Percentiles rank a stretch among this genome's conserved stretches.
Evolutionary conservation across 2,329 filamentous ascomycete species (phyloP).

Genomic region (Pseudocercospora macadamiae): DNA sequence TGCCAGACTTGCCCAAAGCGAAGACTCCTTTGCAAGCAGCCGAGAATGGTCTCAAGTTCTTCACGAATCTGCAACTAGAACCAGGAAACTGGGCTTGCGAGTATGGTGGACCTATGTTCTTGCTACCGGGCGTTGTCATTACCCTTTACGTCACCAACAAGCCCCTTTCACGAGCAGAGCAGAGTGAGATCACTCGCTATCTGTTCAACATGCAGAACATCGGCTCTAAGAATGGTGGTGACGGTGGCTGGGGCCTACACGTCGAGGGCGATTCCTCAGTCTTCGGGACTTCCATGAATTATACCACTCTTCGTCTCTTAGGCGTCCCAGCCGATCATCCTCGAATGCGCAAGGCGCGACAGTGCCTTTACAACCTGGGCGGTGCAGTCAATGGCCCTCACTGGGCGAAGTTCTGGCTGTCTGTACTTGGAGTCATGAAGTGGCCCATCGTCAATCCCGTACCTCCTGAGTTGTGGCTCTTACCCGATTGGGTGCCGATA

Average conservation of each 20-base stretch:
- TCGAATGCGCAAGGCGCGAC: slow-evolving; percentile 81
- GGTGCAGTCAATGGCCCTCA: slow-evolving; percentile 84
- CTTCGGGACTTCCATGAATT: slow-evolving; percentile 89
- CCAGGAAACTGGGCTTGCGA: slow-evolving; percentile 96
- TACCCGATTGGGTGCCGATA: slow-evolving; percentile 41
- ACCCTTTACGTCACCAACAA: slow-evolving; percentile 89
- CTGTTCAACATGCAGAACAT: slow-evolving; percentile 77
- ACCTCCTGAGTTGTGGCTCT: slow-evolving; percentile 84
- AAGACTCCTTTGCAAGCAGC: slow-evolving; percentile 76
- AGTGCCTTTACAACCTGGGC: slow-evolving; percentile 79
- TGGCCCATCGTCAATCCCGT: slow-evolving; percentile 96
- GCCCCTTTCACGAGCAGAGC: slow-evolving; percentile 76
- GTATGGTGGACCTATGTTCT: slow-evolving; percentile 96
- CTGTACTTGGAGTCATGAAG: slow-evolving; percentile 75
- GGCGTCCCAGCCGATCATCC: slow-evolving; percentile 83
- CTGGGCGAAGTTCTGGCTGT: slow-evolving; percentile 97
- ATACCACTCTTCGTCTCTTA: slow-evolving; percentile 76
- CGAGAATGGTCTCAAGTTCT: slow-evolving; percentile 82
- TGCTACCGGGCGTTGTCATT: slow-evolving; percentile 82
- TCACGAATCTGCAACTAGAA: slow-evolving; percentile 83
- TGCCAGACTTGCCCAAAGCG: slow-evolving; percentile 71
- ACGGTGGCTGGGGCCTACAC: slow-evolving; percentile 97
- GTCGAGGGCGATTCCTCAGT: slow-evolving; percentile 92
- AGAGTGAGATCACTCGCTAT: slow-evolving; percentile 90
- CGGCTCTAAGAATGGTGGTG: slow-evolving; percentile 59